phyloP scores from a whole-genome alignment of 2,329 filamentous ascomycete genomes.

The Ilyonectria robusta region DNA sequence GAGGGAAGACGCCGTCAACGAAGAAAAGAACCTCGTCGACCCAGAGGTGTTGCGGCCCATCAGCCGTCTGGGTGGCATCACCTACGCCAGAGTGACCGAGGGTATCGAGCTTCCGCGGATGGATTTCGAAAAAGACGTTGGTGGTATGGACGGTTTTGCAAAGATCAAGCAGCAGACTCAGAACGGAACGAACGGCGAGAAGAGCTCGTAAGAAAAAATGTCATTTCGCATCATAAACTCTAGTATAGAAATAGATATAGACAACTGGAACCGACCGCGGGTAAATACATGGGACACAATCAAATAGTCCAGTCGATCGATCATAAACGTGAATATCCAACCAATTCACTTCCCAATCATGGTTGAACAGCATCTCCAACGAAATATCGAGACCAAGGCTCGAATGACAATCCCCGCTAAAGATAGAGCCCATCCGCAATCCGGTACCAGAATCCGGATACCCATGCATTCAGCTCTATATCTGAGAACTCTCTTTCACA shows the following conservation, averaged over 20 bases:
- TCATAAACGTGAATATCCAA: background rate
- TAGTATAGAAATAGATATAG: slow-evolving; percentile 22
- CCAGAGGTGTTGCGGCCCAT: slow-evolving; percentile 83
- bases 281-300: background rate
- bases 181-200: slow-evolving; percentile 22
- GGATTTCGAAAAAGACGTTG: slow-evolving; percentile 67
- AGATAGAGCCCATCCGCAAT: background rate
- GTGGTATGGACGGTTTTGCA: slow-evolving; percentile 68
- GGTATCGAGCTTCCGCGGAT: slow-evolving; percentile 79
- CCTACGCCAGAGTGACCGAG: slow-evolving; percentile 80
- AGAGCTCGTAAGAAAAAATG: background rate
- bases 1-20: slow-evolving; percentile 87
- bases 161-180: slow-evolving; percentile 59
- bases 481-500: background rate
- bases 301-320: background rate
- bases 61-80: slow-evolving; percentile 86
- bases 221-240: background rate
- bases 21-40: slow-evolving; percentile 81
- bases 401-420: background rate
- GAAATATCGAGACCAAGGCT: background rate
- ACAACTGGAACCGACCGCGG: background rate
- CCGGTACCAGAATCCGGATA: background rate
- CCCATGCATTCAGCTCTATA: background rate
- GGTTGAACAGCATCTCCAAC: too few relatives aligned
- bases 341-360: background rate